Evolutionary conservation across 2,329 filamentous ascomycete species (phyloP), one percentile per base, ranked within the genome.

Genomic region (Didymosphaeria variabile): DNA sequence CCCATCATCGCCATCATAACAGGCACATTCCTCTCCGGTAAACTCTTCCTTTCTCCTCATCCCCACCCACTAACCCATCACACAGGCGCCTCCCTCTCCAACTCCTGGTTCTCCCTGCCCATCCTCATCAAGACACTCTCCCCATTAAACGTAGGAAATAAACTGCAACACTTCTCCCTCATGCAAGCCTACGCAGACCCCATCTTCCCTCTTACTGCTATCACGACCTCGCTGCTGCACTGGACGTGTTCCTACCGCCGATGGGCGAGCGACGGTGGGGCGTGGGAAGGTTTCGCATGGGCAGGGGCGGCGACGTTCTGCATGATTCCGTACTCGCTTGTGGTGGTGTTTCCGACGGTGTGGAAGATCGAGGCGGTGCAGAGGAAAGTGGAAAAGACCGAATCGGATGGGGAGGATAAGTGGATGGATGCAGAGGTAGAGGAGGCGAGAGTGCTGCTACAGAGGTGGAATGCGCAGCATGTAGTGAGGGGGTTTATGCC

Each of bases 1-100:
- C 42, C 42, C 42, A 15, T n/a, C n/a, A 8, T 23, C n/a, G 42
- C 42, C 5, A 13, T 45, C n/a, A 17, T 45, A n/a, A 45, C 42
- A 1, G 42, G 17, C 42, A 45, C 19, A 23, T 45, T 45, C 19
- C n/a, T 45, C 42, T 45, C 42, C n/a, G 42, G 42, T 45, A 45
- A 8, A 9, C 21, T 26, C 42, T 10, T 12, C 19, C n/a, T 21
- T 21, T n/a, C 19, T 26, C 6, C 5, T 21, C n/a, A 5, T 23
- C 3, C 2, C 6, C 21, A 21, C 21, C 42, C n/a, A 45, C 51
- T 64, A 42, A 64, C 55, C 3, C 26, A 17, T 23, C 23, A 9
- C 23, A 9, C 45, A 49, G 45, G 45, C 3, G 26, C 26, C 8
- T 15, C 23, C 45, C 26, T 49, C 45, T 49, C 45, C 45, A 26